Conservation (phyloP, 2,329 filamentous ascomycete species). For the Ceratocystis lukuohia region DNA sequence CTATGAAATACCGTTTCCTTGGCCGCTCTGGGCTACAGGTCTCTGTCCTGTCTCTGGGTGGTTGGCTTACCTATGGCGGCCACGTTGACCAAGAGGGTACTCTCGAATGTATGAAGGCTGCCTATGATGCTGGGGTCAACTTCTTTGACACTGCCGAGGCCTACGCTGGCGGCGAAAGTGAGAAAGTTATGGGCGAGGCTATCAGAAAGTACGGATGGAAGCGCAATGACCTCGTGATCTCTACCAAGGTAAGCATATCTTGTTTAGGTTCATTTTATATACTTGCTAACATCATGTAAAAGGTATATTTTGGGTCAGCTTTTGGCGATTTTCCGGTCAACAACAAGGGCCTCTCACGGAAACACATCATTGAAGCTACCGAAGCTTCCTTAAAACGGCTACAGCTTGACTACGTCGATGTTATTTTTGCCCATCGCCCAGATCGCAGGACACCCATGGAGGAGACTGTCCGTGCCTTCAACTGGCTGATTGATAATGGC, state of each 20-base stretch:
- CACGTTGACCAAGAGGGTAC: slow-evolving; percentile 44
- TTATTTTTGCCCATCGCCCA: slow-evolving; percentile 56
- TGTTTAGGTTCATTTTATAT: not conserved
- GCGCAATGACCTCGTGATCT: slow-evolving; percentile 47
- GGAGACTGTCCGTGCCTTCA: slow-evolving; percentile 57
- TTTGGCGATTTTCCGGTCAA: slow-evolving; percentile 51
- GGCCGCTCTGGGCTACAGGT: slow-evolving; percentile 61
- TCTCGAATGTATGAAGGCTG: slow-evolving; percentile 48
- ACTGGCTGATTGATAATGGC: slow-evolving; percentile 53
- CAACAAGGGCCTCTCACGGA: slow-evolving; percentile 53
- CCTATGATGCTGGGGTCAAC: slow-evolving; percentile 47
- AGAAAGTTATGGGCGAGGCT: slow-evolving; percentile 48
- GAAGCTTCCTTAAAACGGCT: slow-evolving; percentile 45
- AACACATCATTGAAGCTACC: slow-evolving; percentile 56
- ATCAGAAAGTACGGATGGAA: slow-evolving; percentile 49
- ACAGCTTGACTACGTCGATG: slow-evolving; percentile 49
- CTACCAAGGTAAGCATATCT: slow-evolving; percentile 35
- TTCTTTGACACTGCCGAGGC: slow-evolving; percentile 49
- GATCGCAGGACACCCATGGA: slow-evolving; percentile 57
- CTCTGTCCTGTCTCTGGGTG: slow-evolving; percentile 57
- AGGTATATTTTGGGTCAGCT: slow-evolving; percentile 47
- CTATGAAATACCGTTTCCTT: slow-evolving; percentile 59
- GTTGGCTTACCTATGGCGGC: slow-evolving; percentile 63
- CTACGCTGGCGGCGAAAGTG: slow-evolving; percentile 48
- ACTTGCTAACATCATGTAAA: not conserved